Base-by-base conservation (phyloP, 495 filamentous ascomycete genomes). In the Friedmanniomyces endolithicus region DNA sequence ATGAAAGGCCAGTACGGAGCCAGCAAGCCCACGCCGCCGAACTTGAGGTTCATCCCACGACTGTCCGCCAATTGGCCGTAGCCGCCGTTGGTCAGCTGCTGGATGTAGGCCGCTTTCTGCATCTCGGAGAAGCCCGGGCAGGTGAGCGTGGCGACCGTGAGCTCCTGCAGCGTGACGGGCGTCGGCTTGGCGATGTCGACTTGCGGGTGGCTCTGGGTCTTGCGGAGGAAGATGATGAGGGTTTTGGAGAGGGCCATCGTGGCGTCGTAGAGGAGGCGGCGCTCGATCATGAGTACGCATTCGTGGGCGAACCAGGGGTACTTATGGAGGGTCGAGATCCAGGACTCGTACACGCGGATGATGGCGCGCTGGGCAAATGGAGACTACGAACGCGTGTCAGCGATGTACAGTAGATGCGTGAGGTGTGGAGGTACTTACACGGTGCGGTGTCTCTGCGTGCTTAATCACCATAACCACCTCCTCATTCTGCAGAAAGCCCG, bases 311-410 rank as follows among this genome's bases (percentile, higher is more conserved):
- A 75, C 87, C 86, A 92, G 0, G 87, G 87, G 58, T 76, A 83
- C 78, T 90, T 92, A 62, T 77, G 76, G 48, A 92, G 69, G 0
- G 81, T 86, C 58, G 79, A 85, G 58, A 88, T 85, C 63, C 86
- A 74, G 37, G 75, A 82, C 70, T 92, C 87, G 58, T 79, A 90
- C 11, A 81, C 77, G 1, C 86, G 82, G 68, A 88, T 81, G 6
- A 78, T 79, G 53, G 80, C 84, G 52, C 83, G 77, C 27, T 67
- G 69, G 3, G 78, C 73, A 61, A 81, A 89, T 0, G 76, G 75
- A 43, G 81, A 82, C 84, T 88, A 43, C 20, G 43, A 17, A 35
- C 22, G 11, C 24, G 19, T 55, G 54, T 56, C 33, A 50, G 37
- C 6, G 48, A 22, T 12, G 44, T n/a, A 49, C 23, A 41, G 45